Base-by-base conservation (phyloP, 306 rosid species). In the Acmispon strigosus region DNA sequence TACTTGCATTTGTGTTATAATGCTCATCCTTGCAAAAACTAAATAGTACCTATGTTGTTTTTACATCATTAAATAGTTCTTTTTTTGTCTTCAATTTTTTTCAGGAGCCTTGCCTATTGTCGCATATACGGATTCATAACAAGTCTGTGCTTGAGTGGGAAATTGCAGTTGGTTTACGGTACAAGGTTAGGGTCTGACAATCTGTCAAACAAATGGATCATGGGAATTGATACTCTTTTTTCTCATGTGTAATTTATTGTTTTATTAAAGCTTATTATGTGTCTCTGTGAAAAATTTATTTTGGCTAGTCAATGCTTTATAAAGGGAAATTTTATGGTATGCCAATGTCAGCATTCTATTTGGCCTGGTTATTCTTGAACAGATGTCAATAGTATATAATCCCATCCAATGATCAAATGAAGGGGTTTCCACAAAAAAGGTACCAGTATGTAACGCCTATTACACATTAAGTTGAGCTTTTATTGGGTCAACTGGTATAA, bases 81-180 rank as follows among this genome's bases (percentile, higher is more conserved):
- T 47, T 16, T 56, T 15, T 62, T 16, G 59, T 65, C 13, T 41
- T 50, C 11, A n/a, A n/a, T 47, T 57, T 73, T 57, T 63, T 15
- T 17, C 77, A 92, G 96, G 96, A 92, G 70, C 98, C 98, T 73
- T 88, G 96, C 79, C 74, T 92, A 71, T 70, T 92, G 51, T 92
- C 98, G 11, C 96, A 90, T 61, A 86, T 90, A 63, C 92, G 91
- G 77, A 90, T 92, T 67, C 84, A 92, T 84, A 92, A 92, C 73
- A 92, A 92, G 81, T 90, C 96, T 64, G 98, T 90, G 15, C 98
- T 90, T 32, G 98, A 92, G 80, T 92, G 98, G 98, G 98, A 92
- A 64, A 88, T 92, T 84, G 88, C 96, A 2, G 92, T 83, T 70
- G 98, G 98, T 60, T 85, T 92, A 64, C 96, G 98, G 10, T 92